These are phyloP conservation scores for Grosmannia serpens DNA, from an alignment of 2,329 filamentous ascomycete species.

Conservation along the genomic window DNA sequence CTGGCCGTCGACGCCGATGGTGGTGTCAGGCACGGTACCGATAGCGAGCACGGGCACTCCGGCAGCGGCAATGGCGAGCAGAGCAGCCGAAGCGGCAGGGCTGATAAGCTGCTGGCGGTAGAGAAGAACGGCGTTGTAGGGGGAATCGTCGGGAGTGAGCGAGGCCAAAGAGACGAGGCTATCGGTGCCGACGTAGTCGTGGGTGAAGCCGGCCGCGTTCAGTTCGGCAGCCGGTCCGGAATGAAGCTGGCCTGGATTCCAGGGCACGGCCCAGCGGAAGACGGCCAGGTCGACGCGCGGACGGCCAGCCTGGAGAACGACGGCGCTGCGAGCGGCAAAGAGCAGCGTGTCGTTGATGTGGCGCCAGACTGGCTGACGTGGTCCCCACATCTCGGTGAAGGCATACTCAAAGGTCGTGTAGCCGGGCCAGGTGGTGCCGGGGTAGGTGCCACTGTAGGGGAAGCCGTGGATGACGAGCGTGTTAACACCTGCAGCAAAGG, in stretches of 20 bases:
- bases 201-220: neutral
- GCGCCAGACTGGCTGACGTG: slow-evolving; percentile 8
- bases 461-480: slow-evolving; percentile 11
- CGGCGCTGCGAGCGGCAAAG: slow-evolving; percentile 4
- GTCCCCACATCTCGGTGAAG: slow-evolving; percentile 10
- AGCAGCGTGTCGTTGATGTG: slow-evolving; percentile 8
- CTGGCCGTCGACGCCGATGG: slow-evolving; percentile 22
- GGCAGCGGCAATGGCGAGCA: slow-evolving; percentile 11
- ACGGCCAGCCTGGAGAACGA: slow-evolving; percentile 3
- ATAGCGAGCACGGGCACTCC: slow-evolving; percentile 15
- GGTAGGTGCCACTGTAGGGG: slow-evolving; percentile 6
- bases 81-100: slow-evolving; percentile 7
- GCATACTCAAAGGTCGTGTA: slow-evolving; percentile 8
- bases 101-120: slow-evolving; percentile 13
- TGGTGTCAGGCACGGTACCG: slow-evolving; percentile 2
- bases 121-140: slow-evolving; percentile 15
- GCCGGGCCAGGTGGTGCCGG: slow-evolving; percentile 10
- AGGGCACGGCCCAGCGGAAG: slow-evolving; percentile 7
- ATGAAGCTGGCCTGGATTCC: neutral
- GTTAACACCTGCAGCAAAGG: slow-evolving; percentile 11
- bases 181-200: slow-evolving; percentile 2
- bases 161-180: slow-evolving; percentile 7
- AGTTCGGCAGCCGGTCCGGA: neutral
- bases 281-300: slow-evolving; percentile 10
- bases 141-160: slow-evolving; percentile 13